Evolutionary conservation across 345 rosid species (phyloP).

Genomic region (Camelina neglecta): DNA sequence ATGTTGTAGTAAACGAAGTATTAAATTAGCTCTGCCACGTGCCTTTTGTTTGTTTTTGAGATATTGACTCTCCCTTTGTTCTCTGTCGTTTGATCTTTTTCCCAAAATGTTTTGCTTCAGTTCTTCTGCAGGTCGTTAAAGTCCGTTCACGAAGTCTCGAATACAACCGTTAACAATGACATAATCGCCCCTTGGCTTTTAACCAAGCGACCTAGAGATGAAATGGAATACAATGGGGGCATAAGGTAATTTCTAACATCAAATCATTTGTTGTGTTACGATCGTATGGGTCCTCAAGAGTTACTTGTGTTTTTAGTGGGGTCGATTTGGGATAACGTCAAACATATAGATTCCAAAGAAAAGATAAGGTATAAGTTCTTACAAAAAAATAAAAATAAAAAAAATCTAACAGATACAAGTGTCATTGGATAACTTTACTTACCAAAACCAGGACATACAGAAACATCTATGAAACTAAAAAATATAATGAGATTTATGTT

Average conservation of each 20-base stretch:
- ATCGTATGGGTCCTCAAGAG: constrained; percentile 33
- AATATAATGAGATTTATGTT: neutral
- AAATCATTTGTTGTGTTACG: constrained; percentile 38
- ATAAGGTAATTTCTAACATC: constrained; percentile 1
- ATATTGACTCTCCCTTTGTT: constrained; percentile 17
- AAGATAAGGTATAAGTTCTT: constrained; percentile 42
- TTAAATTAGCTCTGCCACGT: constrained; percentile 32
- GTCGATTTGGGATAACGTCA: constrained; percentile 35
- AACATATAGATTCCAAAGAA: constrained; percentile 36
- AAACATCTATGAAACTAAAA: neutral
- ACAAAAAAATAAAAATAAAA: neutral
- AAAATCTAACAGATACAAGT: neutral
- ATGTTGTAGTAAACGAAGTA: neutral
- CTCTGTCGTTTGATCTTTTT: constrained; percentile 21
- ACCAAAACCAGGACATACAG: constrained; percentile 5
- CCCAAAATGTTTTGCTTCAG: constrained; percentile 29
- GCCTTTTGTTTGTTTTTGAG: neutral
- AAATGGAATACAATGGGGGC: constrained; percentile 23
- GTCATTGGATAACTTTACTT: constrained; percentile 18
- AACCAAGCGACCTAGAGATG: neutral
- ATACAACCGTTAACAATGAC: constrained; percentile 20
- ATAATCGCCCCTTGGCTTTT: constrained; percentile 18
- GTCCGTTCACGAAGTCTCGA: constrained; percentile 9
- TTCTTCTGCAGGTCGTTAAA: constrained; percentile 33
- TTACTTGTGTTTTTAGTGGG: constrained; percentile 37